Conservation (phyloP, 306 rosid genomes). For the Calophaca sinica region DNA sequence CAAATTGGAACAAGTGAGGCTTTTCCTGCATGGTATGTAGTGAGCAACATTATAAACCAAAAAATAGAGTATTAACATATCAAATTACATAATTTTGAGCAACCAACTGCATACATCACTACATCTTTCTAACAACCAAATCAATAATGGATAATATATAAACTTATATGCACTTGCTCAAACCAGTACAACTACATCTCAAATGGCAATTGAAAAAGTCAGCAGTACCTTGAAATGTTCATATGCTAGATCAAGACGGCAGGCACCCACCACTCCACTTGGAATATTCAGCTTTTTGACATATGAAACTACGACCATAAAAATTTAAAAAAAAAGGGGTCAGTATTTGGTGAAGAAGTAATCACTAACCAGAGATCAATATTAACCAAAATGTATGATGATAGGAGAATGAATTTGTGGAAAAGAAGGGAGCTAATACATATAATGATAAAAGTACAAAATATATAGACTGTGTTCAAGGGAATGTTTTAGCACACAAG, state of each 20-base stretch:
- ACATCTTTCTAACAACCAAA: slow-evolving; percentile 25
- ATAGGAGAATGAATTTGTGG: slow-evolving; percentile 20
- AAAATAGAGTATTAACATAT: slow-evolving; percentile 21
- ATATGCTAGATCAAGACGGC: slow-evolving; percentile 92
- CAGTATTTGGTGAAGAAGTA: slow-evolving; percentile 39
- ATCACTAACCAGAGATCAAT: slow-evolving; percentile 20
- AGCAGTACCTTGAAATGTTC: slow-evolving; percentile 91
- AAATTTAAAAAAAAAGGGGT: slow-evolving; percentile 49
- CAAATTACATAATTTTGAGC: slow-evolving; percentile 14
- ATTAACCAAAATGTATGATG: slow-evolving; percentile 27
- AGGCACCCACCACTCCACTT: slow-evolving; percentile 98
- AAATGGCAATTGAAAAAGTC: slow-evolving; percentile 39
- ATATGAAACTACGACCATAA: slow-evolving; percentile 72
- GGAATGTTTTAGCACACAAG: slow-evolving; percentile 17
- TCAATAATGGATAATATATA: slow-evolving; percentile 22
- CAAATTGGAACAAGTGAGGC: slow-evolving; percentile 91
- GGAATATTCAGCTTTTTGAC: slow-evolving; percentile 94
- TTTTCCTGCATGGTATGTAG: slow-evolving; percentile 75
- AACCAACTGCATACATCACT: slow-evolving; percentile 24
- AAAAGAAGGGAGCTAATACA: slow-evolving; percentile 25
- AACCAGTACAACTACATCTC: slow-evolving; percentile 31
- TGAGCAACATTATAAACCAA: slow-evolving; percentile 23
- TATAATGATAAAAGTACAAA: slow-evolving; percentile 15
- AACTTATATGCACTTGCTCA: slow-evolving; percentile 20
- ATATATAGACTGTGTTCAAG: slow-evolving; percentile 13